These are phyloP conservation scores for Geotrichum reessii DNA, from an alignment of 1,139 yeast species.

Conservation along the genomic window DNA sequence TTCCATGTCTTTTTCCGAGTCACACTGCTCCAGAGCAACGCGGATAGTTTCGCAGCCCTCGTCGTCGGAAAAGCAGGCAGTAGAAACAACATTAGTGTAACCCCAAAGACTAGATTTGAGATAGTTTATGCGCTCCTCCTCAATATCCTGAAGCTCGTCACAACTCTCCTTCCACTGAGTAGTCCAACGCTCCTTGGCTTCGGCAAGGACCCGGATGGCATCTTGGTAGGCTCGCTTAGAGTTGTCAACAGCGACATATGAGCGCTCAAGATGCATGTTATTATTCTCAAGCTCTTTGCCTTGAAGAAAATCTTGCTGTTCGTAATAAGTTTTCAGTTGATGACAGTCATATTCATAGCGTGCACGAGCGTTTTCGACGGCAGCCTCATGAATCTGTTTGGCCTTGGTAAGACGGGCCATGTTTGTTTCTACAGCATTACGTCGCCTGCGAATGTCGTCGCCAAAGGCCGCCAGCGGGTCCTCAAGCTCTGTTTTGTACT, in stretches of 20 bases:
- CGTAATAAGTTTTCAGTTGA: conserved; percentile 51
- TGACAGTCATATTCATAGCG: conserved; percentile 56
- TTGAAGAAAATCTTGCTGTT: conserved; percentile 68
- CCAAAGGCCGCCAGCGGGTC: conserved; percentile 43
- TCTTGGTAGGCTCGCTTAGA: conserved; percentile 55
- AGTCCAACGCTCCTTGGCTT: conserved; percentile 63
- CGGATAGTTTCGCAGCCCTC: conserved; percentile 68
- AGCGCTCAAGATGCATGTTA: conserved; percentile 54
- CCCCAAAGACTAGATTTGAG: conserved; percentile 76
- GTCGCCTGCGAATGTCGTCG: conserved; percentile 40
- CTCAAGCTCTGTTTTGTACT: conserved; percentile 41
- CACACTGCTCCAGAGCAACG: conserved; percentile 60
- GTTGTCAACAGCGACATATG: conserved; percentile 46
- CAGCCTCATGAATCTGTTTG: conserved; percentile 37
- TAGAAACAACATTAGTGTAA: conserved; percentile 69
- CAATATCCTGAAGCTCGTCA: conserved; percentile 66
- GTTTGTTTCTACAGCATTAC: conserved; percentile 44
- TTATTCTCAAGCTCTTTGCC: conserved; percentile 70
- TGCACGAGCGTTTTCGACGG: conserved; percentile 43
- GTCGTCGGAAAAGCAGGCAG: conserved; percentile 74
- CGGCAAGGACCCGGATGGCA: conserved; percentile 54
- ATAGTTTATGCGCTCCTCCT: conserved; percentile 69
- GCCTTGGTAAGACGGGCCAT: conserved; percentile 42
- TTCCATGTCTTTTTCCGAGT: conserved; percentile 54
- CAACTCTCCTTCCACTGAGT: conserved; percentile 73